Evolutionary conservation across 2,329 filamentous ascomycete genomes (phyloP), one percentile per base, ranked within the genome.

Genomic region (Colletotrichum limetticola): DNA sequence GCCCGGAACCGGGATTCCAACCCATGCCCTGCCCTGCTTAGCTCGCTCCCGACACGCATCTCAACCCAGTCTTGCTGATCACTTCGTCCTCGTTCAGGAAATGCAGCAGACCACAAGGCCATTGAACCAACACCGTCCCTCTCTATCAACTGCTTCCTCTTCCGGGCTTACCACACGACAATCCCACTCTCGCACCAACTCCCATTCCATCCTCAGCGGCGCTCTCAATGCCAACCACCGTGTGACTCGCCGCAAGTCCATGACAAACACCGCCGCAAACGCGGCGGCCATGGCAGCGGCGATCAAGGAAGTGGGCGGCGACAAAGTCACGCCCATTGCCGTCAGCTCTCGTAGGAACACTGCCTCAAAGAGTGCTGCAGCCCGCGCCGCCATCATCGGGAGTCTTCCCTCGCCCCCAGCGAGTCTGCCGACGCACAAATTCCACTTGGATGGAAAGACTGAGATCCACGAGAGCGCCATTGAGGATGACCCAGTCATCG

Each of bases 221-320:
- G 91, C 93, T 71, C 90, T 95, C 80, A 96, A 95, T 85, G 86
- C 92, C 78, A 92, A 91, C 82, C 94, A 98, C 83, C 94, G 97
- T 78, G 91, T 98, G 77, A 95, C 94, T 78, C 94, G 96, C 79
- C 91, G 97, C 78, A 98, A 98, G 90, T 98, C 95, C 84, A 95
- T 97, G 80, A 95, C 94, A 74, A 93, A 91, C 76, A 90, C 92
- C 59, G 89, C 88, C 60, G 88, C 90, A 82, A 95, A 93, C 83
- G 91, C 93, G 58, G 92, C 93, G 22, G 94, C 93, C 66, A 86
- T 96, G 75, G 93, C 93, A 37, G 92, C 92, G 14, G 93, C 92
- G 64, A 85, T 94, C 74, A 91, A 91, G 79, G 93, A 94, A 80
- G 52, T 53, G 26, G 90, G 91, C 76, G 91, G 92, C 76, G 89